phyloP scores from a whole-genome alignment of 2,329 filamentous ascomycete genomes.

The Monosporascus sp. region DNA sequence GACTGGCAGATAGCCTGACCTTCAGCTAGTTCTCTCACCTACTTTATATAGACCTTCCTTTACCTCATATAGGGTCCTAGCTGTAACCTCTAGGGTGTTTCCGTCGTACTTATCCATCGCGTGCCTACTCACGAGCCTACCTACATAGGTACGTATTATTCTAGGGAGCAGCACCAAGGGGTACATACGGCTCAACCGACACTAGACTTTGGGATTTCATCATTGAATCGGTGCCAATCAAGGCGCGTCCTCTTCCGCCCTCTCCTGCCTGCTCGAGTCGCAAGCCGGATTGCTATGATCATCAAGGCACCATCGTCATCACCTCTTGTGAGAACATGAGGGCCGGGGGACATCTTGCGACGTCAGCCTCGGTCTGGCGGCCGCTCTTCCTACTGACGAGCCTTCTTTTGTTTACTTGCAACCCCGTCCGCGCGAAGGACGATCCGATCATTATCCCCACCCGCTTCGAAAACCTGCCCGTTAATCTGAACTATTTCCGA shows the following conservation, averaged over 20 bases:
- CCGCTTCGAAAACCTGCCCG: slow-evolving; percentile 61
- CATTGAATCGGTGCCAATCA: neutral
- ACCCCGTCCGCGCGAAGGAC: slow-evolving; percentile 47
- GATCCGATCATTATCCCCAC: slow-evolving; percentile 61
- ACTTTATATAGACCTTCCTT: too few relatives aligned
- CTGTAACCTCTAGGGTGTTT: too few relatives aligned
- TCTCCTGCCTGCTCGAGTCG: slow-evolving; percentile 1
- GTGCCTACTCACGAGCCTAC: too few relatives aligned
- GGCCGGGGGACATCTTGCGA: slow-evolving; percentile 41
- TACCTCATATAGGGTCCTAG: too few relatives aligned
- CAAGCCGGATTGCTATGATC: slow-evolving; percentile 36
- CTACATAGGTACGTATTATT: too few relatives aligned
- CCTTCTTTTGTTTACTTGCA: slow-evolving; percentile 20
- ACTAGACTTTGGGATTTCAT: neutral
- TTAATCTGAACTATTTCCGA: slow-evolving; percentile 81
- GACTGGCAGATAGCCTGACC: too few relatives aligned
- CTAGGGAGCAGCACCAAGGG: neutral
- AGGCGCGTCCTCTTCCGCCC: neutral
- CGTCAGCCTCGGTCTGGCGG: slow-evolving; percentile 39
- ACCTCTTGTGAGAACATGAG: slow-evolving; percentile 46
- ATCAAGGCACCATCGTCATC: slow-evolving; percentile 23
- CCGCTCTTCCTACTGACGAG: slow-evolving; percentile 30
- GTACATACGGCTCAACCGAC: neutral
- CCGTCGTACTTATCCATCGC: too few relatives aligned
- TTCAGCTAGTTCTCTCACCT: too few relatives aligned